Conservation (phyloP, 495 filamentous ascomycete species). For the Pyrenula massariospora region DNA sequence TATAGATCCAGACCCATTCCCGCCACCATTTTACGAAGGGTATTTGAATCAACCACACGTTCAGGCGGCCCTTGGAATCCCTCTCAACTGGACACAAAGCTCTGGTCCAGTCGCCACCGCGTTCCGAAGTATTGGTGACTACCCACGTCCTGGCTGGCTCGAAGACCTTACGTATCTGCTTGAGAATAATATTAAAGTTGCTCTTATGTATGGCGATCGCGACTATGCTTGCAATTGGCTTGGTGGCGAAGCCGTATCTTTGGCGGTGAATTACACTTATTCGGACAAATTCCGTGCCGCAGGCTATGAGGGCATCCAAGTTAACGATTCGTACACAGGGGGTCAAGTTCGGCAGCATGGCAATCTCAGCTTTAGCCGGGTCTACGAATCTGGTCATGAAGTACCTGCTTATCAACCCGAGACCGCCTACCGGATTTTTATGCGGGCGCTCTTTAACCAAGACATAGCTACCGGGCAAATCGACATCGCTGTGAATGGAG, state of each 20-base stretch:
- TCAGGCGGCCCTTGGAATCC: slow-evolving; percentile 51
- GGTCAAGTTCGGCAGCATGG: slow-evolving; percentile 46
- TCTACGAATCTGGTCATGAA: slow-evolving; percentile 51
- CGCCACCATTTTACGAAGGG: slow-evolving; percentile 46
- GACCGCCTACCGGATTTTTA: slow-evolving; percentile 42
- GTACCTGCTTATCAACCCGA: slow-evolving; percentile 48
- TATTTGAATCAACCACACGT: slow-evolving; percentile 53
- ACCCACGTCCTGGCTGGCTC: slow-evolving; percentile 34
- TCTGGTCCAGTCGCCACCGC: slow-evolving; percentile 32
- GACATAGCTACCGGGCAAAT: slow-evolving; percentile 47
- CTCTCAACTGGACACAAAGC: slow-evolving; percentile 53
- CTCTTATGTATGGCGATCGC: slow-evolving; percentile 54
- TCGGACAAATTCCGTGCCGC: slow-evolving; percentile 30
- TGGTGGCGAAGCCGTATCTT: slow-evolving; percentile 30
- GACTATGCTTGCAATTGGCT: slow-evolving; percentile 48
- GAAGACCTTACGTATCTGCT: slow-evolving; percentile 41
- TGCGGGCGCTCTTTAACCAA: slow-evolving; percentile 35
- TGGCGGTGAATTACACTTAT: slow-evolving; percentile 26
- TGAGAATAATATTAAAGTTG: slow-evolving; percentile 48
- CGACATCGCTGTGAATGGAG: slow-evolving; percentile 18
- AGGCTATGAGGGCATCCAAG: slow-evolving; percentile 36
- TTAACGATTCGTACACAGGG: slow-evolving; percentile 31
- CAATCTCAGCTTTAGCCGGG: slow-evolving; percentile 46
- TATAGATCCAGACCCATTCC: slow-evolving; percentile 45
- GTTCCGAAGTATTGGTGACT: slow-evolving; percentile 38